Conservation (phyloP, 805 yeast genomes). For the Candida mattraensis region DNA sequence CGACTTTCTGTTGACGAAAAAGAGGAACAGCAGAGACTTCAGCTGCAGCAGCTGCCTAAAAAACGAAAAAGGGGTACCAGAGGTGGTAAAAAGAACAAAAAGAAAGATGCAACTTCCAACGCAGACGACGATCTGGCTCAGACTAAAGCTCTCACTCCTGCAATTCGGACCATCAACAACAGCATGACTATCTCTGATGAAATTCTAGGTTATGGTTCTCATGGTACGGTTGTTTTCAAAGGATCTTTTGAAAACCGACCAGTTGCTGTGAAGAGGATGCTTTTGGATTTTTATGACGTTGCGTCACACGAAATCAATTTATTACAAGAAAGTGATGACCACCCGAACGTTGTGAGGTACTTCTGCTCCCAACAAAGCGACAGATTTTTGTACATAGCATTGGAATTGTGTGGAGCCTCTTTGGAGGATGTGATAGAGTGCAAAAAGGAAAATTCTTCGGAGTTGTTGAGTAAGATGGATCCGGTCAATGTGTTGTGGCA, state of each 20-base stretch:
- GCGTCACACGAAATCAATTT: slow-evolving; percentile 89
- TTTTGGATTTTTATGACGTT: slow-evolving; percentile 88
- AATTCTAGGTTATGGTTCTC: slow-evolving; percentile 93
- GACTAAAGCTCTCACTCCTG: slow-evolving; percentile 4
- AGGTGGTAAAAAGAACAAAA: slow-evolving; percentile 70
- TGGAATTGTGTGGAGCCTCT: slow-evolving; percentile 88
- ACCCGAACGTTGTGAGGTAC: slow-evolving; percentile 90
- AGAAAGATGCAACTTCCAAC: slow-evolving; percentile 23
- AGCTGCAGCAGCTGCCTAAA: slow-evolving; percentile 35
- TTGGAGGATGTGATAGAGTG: slow-evolving; percentile 77
- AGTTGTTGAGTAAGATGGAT: slow-evolving; percentile 42
- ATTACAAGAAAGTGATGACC: slow-evolving; percentile 93
- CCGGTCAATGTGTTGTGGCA: slow-evolving; percentile 64
- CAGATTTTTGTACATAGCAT: slow-evolving; percentile 85
- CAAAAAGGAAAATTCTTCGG: slow-evolving; percentile 39
- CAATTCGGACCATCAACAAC: slow-evolving; percentile 26
- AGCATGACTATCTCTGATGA: slow-evolving; percentile 65
- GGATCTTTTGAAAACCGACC: slow-evolving; percentile 91
- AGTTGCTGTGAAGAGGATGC: slow-evolving; percentile 94
- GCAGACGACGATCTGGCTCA: slow-evolving; percentile 8
- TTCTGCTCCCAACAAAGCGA: slow-evolving; percentile 92
- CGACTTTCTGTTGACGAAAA: slow-evolving; percentile 6
- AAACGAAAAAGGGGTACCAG: slow-evolving; percentile 82
- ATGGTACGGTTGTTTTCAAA: slow-evolving; percentile 91
- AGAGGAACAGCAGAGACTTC: slow-evolving; percentile 21